A percentile compares a stretch with the other conserved stretches of the same genome.
Evolutionary conservation across 495 filamentous ascomycete genomes (phyloP).

Genomic region (Astrothelium macrocarpum): DNA sequence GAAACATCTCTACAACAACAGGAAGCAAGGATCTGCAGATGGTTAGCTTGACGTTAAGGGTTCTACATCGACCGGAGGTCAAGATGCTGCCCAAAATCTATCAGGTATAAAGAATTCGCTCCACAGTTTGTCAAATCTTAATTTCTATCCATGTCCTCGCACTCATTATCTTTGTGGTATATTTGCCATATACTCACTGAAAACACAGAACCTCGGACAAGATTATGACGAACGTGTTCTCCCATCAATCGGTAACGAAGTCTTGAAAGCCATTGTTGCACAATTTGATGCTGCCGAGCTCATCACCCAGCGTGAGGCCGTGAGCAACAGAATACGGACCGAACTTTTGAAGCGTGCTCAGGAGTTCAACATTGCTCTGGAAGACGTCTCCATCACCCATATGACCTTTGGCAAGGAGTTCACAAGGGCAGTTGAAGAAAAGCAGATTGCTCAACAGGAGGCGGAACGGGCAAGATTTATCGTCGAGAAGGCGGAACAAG

Average conservation of each 20-base stretch:
- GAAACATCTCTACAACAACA: conserved; percentile 96
- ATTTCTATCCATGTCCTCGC: conserved; percentile 11
- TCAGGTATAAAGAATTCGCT: conserved; percentile 54
- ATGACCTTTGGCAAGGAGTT: conserved; percentile 99
- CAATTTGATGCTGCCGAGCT: conserved; percentile 99
- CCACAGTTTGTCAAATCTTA: conserved; percentile 26
- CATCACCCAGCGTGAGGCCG: conserved; percentile 96
- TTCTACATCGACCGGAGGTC: conserved; percentile 92
- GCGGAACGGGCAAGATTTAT: conserved; percentile 95
- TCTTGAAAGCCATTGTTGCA: conserved; percentile 97
- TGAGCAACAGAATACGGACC: conserved; percentile 86
- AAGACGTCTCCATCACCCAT: conserved; percentile 99
- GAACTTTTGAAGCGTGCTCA: conserved; percentile 91
- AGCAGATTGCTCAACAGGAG: conserved; percentile 99
- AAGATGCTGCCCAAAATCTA: conserved; percentile 91
- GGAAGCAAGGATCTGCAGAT: conserved; percentile 99
- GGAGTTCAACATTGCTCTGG: conserved; percentile 98
- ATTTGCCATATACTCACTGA: background rate
- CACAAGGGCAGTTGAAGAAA: conserved; percentile 97
- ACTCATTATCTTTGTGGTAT: background rate
- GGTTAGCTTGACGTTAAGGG: conserved; percentile 95
- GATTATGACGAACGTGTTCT: conserved; percentile 99
- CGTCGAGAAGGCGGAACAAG: conserved; percentile 98
- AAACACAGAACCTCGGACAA: conserved; percentile 58
- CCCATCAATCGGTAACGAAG: conserved; percentile 99